These are phyloP conservation scores for Salix caprea DNA, from an alignment of 345 rosid species.

Conservation along the genomic window DNA sequence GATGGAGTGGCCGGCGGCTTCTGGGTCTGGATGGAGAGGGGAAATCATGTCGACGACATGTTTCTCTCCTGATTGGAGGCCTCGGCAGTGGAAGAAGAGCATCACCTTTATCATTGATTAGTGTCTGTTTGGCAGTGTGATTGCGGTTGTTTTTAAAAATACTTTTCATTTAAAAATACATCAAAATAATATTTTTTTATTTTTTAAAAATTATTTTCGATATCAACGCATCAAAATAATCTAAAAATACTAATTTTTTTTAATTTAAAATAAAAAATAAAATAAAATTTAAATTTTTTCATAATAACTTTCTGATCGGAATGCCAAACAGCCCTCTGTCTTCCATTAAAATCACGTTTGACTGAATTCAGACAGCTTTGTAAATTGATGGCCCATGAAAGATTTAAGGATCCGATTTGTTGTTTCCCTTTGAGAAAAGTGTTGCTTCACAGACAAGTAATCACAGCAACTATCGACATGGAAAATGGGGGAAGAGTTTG, in stretches of 20 bases:
- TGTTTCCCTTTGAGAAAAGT: neutral
- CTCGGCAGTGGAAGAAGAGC: neutral
- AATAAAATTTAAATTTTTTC: no score
- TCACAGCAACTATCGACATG: no score
- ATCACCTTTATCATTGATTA: neutral
- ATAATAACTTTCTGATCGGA: no score
- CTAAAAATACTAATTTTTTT: no score
- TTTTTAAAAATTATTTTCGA: no score
- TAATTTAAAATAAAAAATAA: no score
- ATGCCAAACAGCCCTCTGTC: no score
- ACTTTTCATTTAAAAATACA: fast-evolving
- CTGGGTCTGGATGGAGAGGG: neutral
- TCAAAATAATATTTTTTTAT: no score
- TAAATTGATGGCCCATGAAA: neutral
- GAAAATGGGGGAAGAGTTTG: no score
- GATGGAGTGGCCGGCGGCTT: neutral
- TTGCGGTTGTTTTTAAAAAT: fast-evolving
- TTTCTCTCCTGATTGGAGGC: neutral
- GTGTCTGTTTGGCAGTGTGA: fast-evolving
- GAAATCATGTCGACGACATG: neutral
- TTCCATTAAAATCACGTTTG: neutral
- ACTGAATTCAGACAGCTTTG: neutral
- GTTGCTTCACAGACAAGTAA: neutral
- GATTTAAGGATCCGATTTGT: neutral
- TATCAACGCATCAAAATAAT: no score